Evolutionary conservation across 2,329 filamentous ascomycete species (phyloP).

Genomic region (Claviceps pazoutovae): DNA sequence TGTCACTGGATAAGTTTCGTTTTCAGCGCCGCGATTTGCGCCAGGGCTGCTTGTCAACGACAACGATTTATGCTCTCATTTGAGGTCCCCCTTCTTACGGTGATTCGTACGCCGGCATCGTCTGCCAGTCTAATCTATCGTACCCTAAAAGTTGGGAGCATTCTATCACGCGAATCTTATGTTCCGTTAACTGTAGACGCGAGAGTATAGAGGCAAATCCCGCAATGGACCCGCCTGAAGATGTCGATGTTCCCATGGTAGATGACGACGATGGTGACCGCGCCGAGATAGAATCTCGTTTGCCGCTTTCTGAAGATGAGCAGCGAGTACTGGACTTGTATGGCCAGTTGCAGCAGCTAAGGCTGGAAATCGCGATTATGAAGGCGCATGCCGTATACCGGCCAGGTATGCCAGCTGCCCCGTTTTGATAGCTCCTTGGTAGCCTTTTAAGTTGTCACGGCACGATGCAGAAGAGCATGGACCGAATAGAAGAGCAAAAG

Average conservation of each 20-base stretch:
- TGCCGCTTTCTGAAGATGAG: conserved; percentile 53
- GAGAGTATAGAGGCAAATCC: neutral
- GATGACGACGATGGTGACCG: conserved; percentile 5
- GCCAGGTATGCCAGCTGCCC: conserved; percentile 17
- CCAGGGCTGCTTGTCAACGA: neutral
- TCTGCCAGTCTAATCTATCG: neutral
- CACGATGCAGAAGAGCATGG: neutral
- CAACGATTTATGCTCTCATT: neutral
- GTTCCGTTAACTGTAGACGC: neutral
- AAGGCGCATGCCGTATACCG: conserved; percentile 29
- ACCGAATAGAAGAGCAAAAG: neutral
- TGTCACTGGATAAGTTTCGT: neutral
- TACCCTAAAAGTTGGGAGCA: neutral
- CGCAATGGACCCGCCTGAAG: conserved; percentile 5
- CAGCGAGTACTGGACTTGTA: conserved; percentile 53
- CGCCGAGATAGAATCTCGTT: conserved; percentile 22
- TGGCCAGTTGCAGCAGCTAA: conserved; percentile 56
- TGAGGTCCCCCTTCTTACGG: neutral
- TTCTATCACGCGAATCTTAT: neutral
- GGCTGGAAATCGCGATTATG: conserved; percentile 57
- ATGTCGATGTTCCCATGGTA: conserved; percentile 19
- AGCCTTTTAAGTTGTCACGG: too few species aligned
- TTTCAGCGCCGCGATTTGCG: neutral
- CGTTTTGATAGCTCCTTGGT: neutral
- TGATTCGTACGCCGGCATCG: neutral